Evolutionary conservation across 768 basidiomycete genomes (phyloP).

Genomic region (Tulasnella sp.): DNA sequence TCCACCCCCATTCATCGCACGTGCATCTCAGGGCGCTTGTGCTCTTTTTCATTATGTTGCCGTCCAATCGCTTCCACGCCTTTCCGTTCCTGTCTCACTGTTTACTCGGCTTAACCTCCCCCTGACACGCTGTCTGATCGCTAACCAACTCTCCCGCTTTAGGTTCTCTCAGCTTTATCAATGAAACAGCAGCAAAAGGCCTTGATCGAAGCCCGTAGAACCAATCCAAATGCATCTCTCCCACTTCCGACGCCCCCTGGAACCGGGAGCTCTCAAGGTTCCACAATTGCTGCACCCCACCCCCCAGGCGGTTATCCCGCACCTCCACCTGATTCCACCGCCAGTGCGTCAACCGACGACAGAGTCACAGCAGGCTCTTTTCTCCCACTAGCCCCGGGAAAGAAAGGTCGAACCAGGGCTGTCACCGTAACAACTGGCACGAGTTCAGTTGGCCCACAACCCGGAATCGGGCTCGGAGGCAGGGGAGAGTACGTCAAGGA

Average conservation of each 20-base stretch:
- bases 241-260: conserved; percentile 3
- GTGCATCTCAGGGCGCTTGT: background rate
- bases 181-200: conserved; percentile 23
- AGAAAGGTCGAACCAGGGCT: background rate
- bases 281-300: background rate
- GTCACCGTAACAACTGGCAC: conserved; percentile 5
- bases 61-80: background rate
- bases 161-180: conserved; percentile 17
- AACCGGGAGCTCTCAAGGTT: background rate
- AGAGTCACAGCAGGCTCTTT: background rate
- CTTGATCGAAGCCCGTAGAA: conserved; percentile 19
- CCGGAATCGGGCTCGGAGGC: background rate
- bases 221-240: conserved; percentile 16
- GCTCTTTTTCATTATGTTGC: conserved; percentile 1
- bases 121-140: background rate
- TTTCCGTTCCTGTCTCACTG: conserved; percentile 5
- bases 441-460: background rate
- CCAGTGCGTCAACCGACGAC: background rate
- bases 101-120: background rate
- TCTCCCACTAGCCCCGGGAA: background rate
- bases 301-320: background rate
- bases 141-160: background rate
- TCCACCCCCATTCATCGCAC: background rate
- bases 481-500: background rate
- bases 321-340: background rate